phyloP scores from a whole-genome alignment of 345 rosid genomes.

The Ceriops tagal region DNA sequence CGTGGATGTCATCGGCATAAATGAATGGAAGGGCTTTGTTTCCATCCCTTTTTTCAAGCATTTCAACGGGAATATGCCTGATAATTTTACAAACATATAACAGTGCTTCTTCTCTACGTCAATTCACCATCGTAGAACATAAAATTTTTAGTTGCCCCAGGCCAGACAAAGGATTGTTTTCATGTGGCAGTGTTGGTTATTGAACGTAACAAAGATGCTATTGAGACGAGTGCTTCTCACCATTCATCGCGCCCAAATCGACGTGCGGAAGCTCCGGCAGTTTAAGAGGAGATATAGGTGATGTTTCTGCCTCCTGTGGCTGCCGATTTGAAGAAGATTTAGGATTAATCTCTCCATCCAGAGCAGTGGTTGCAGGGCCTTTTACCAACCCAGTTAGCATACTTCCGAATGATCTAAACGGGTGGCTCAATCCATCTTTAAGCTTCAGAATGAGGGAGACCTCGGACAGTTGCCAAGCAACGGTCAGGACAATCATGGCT shows the following conservation, averaged over 20 bases:
- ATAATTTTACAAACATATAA: too few species aligned
- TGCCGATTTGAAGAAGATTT: constrained; percentile 8
- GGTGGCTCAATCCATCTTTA: constrained; percentile 57
- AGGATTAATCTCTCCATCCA: constrained; percentile 11
- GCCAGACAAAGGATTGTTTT: background rate
- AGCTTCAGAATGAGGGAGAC: constrained; percentile 54
- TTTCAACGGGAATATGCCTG: too few species aligned
- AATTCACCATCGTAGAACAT: background rate
- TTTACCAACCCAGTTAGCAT: constrained; percentile 43
- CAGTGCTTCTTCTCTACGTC: too few species aligned
- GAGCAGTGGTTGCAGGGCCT: background rate
- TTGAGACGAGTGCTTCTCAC: constrained; percentile 3
- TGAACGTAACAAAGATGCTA: background rate
- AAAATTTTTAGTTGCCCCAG: background rate
- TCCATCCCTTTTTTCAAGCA: too few species aligned
- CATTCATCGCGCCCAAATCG: constrained; percentile 27
- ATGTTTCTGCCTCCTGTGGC: constrained; percentile 18
- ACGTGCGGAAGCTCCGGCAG: constrained; percentile 48
- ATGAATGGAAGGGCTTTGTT: too few species aligned
- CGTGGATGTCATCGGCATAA: too few species aligned
- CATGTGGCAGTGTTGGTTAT: too few species aligned
- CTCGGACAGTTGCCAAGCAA: constrained; percentile 79
- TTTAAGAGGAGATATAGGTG: constrained; percentile 22
- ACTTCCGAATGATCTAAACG: constrained; percentile 52
- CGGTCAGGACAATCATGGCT: constrained; percentile 54